Conservation (phyloP, 2,329 filamentous ascomycete genomes). For the Nemania sp. region DNA sequence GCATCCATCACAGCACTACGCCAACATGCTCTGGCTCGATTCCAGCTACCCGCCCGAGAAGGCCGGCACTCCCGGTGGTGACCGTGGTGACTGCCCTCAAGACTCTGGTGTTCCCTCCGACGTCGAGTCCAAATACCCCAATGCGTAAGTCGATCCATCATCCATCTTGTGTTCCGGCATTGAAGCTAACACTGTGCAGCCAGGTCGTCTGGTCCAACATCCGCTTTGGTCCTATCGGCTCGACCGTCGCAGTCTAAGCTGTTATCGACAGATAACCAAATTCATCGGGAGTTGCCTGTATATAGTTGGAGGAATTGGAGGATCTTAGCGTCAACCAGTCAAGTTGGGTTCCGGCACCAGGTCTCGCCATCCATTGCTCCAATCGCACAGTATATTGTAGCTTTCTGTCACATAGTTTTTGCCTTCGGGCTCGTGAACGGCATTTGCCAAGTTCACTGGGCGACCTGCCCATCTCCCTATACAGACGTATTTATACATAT, state of each 20-base stretch:
- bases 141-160: constrained; percentile 36
- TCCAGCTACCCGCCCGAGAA: constrained; percentile 49
- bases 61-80: constrained; percentile 46
- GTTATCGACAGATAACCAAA: not conserved
- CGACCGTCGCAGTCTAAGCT: constrained; percentile 44
- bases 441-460: not conserved
- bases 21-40: constrained; percentile 67
- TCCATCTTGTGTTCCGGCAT: not conserved
- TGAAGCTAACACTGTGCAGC: constrained; percentile 31
- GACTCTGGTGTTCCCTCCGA: constrained; percentile 50
- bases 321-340: constrained; percentile 2
- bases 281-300: constrained; percentile 16
- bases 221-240: constrained; percentile 52
- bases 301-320: constrained; percentile 11
- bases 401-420: not conserved
- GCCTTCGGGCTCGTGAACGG: not conserved
- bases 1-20: constrained; percentile 45
- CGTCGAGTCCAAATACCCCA: constrained; percentile 47
- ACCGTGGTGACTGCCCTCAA: constrained; percentile 53
- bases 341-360: not conserved
- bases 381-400: constrained; percentile 5
- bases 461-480: not conserved
- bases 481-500: not conserved
- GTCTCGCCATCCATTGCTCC: not conserved
- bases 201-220: constrained; percentile 55